Evolutionary conservation across 139 green algal genomes (phyloP).

Genomic region (Micractinium conductrix): DNA sequence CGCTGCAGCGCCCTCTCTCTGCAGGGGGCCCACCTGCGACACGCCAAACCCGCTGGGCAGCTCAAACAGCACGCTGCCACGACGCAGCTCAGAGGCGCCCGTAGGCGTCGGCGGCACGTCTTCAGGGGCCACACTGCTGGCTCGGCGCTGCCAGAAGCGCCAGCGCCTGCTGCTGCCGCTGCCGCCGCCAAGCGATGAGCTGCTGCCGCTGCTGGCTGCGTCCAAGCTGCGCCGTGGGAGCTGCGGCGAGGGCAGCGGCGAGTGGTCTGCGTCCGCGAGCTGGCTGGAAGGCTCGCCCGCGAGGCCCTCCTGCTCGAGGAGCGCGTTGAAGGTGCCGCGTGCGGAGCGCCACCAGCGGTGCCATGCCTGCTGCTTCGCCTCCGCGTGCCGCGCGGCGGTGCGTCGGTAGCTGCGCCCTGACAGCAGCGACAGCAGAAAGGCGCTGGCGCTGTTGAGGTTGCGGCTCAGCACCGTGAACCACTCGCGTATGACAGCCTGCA

Average conservation of each 20-base stretch:
- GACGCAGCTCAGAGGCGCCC: background rate
- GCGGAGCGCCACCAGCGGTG: slow-evolving; percentile 25
- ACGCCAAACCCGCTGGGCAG: slow-evolving; percentile 31
- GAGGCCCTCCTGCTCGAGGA: slow-evolving; percentile 47
- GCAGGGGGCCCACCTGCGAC: background rate
- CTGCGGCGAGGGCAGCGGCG: background rate
- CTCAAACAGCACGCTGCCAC: slow-evolving; percentile 29
- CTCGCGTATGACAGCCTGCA: slow-evolving; percentile 12
- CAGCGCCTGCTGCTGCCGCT: background rate
- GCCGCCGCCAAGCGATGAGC: too few relatives aligned
- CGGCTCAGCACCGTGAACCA: slow-evolving; percentile 30
- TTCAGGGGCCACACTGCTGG: background rate
- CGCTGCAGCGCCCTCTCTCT: too few relatives aligned
- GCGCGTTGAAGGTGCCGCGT: slow-evolving; percentile 34
- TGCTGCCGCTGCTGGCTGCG: background rate
- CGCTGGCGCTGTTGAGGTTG: slow-evolving; percentile 48
- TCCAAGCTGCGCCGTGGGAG: background rate
- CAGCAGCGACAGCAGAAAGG: slow-evolving; percentile 34
- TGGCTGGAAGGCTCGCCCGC: too few relatives aligned
- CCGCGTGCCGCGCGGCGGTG: background rate
- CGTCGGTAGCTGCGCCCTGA: slow-evolving; percentile 3
- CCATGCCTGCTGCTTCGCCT: slow-evolving; percentile 22
- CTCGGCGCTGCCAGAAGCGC: background rate
- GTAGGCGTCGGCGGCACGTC: background rate
- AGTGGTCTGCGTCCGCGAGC: background rate